Percentiles rank a stretch among this genome's conserved stretches.
Evolutionary conservation across 176 grass and related monocot genomes (phyloP).

Genomic region (Guadua angustifolia): DNA sequence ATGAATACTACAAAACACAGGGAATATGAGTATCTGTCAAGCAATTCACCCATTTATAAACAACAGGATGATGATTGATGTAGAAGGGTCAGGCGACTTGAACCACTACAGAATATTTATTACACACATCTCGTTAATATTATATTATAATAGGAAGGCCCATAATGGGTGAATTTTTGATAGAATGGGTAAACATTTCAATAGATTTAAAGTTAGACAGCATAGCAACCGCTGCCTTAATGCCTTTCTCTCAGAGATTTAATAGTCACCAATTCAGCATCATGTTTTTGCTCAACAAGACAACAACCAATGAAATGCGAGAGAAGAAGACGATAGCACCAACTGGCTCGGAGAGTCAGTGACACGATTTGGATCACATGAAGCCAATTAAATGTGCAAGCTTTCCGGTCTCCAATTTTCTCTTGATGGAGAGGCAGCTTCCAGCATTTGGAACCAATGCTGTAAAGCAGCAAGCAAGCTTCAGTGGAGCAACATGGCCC

Average conservation of each 20-base stretch:
- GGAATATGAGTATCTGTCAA: slow-evolving; percentile 43
- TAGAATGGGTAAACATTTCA: slow-evolving; percentile 8
- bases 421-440: background rate
- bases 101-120: slow-evolving; percentile 53
- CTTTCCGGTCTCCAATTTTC: background rate
- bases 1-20: slow-evolving; percentile 48
- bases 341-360: slow-evolving; percentile 9
- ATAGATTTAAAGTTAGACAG: background rate
- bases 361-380: slow-evolving; percentile 29
- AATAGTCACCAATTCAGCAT: background rate
- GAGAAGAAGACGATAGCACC: slow-evolving; percentile 4
- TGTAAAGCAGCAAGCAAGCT: slow-evolving; percentile 31
- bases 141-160: background rate
- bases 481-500: slow-evolving; percentile 18
- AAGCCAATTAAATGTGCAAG: slow-evolving; percentile 5
- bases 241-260: background rate
- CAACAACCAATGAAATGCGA: background rate
- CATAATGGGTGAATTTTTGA: slow-evolving; percentile 1
- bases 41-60: slow-evolving; percentile 36
- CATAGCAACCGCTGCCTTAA: background rate
- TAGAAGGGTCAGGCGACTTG: background rate
- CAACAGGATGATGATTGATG: slow-evolving; percentile 48
- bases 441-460: background rate
- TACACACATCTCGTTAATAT: slow-evolving; percentile 42
- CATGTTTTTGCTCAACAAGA: background rate